These are phyloP conservation scores for Fistulinella prunicolor DNA, from an alignment of 768 basidiomycete genomes.

Conservation along the genomic window DNA sequence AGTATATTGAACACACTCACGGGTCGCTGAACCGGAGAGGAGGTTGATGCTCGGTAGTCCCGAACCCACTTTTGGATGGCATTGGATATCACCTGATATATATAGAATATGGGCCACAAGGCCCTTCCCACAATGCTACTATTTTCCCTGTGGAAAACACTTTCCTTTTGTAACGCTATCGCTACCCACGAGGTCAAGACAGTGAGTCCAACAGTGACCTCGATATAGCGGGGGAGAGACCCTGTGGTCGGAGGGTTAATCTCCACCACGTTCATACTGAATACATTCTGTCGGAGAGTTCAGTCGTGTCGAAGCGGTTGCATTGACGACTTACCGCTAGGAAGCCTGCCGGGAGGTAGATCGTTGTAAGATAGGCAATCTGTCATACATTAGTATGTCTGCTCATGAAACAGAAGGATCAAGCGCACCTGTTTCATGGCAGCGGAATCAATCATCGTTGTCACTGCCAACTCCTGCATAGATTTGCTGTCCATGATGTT, in stretches of 20 bases:
- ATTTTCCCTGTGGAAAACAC: constrained; percentile 8
- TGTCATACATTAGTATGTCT: constrained; percentile 19
- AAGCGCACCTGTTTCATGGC: constrained; percentile 34
- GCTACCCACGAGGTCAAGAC: constrained; percentile 53
- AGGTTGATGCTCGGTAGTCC: background rate
- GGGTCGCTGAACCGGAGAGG: background rate
- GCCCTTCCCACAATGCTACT: constrained; percentile 3
- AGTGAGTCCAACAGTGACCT: constrained; percentile 46
- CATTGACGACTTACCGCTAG: constrained; percentile 22
- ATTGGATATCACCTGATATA: constrained; percentile 1
- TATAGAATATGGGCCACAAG: constrained; percentile 22
- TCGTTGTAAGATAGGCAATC: constrained; percentile 53
- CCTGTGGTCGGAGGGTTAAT: constrained; percentile 23
- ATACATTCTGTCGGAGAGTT: constrained; percentile 29
- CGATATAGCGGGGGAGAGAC: constrained; percentile 38
- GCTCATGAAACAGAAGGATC: background rate
- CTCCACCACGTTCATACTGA: constrained; percentile 32
- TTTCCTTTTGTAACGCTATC: constrained; percentile 45
- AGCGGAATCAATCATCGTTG: constrained; percentile 41
- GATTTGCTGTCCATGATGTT: constrained; percentile 52
- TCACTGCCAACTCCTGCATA: constrained; percentile 49
- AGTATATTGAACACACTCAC: constrained; percentile 6
- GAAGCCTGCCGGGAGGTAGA: constrained; percentile 56
- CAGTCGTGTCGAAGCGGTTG: background rate
- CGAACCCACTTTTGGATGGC: background rate